A percentile compares a stretch with the other conserved stretches of the same genome.
phyloP scores from a whole-genome alignment of 371 early-diverging fungal species.

The Encephalitozoon cuniculi region DNA sequence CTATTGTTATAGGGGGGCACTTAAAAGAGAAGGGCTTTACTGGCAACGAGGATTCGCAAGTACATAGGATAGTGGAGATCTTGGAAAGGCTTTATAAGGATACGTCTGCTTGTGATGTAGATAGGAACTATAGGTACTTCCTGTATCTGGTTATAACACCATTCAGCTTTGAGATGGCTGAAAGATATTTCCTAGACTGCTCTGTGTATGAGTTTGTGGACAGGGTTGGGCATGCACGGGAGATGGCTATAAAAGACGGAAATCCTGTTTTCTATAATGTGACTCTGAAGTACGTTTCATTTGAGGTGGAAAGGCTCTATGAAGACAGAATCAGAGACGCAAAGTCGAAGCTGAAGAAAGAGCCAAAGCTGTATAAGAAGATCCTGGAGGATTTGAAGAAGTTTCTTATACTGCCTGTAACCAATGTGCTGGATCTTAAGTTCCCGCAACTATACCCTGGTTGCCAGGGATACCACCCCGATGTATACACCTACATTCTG shows the following conservation, averaged over 20 bases:
- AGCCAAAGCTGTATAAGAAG: slow-evolving; percentile 26
- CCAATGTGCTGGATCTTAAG: slow-evolving; percentile 15
- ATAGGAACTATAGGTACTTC: slow-evolving; percentile 38
- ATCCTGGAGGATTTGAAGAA: slow-evolving; percentile 10
- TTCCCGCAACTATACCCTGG: slow-evolving; percentile 22
- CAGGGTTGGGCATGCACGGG: slow-evolving; percentile 28
- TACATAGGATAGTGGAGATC: neutral
- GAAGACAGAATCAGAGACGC: slow-evolving; percentile 14
- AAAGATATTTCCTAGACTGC: slow-evolving; percentile 40
- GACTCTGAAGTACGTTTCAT: slow-evolving; percentile 34
- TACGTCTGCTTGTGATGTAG: neutral
- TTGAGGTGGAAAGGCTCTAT: slow-evolving; percentile 33
- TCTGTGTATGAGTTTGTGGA: slow-evolving; percentile 45
- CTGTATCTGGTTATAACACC: slow-evolving; percentile 15
- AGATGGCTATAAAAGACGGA: neutral
- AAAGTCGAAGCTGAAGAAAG: slow-evolving; percentile 27
- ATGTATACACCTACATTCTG: neutral
- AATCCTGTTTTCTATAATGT: slow-evolving; percentile 27
- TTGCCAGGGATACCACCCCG: neutral
- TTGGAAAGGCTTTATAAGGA: slow-evolving; percentile 13
- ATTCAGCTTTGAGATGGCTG: slow-evolving; percentile 1
- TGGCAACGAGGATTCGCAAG: neutral
- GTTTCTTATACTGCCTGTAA: slow-evolving; percentile 34
- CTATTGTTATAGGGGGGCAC: neutral
- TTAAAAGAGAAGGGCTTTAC: neutral